A percentile compares a stretch with the other conserved stretches of the same genome.
Evolutionary conservation across 495 filamentous ascomycete genomes (phyloP).

Genomic region (Aspergillus heteromorphus): DNA sequence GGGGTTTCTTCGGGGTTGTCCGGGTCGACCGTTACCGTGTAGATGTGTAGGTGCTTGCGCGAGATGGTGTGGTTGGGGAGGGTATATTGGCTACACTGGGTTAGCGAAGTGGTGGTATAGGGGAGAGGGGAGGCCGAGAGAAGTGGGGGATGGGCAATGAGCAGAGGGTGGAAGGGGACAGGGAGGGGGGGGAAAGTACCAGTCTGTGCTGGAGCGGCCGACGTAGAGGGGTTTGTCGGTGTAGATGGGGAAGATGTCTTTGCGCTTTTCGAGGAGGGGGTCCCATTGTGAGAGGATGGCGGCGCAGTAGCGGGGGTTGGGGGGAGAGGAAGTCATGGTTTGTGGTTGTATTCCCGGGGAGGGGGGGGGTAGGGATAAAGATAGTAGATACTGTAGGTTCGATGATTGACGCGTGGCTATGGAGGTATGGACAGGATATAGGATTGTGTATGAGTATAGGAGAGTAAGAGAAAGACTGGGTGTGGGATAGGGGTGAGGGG

Average conservation of each 20-base stretch:
- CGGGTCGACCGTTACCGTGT: slow-evolving; percentile 49
- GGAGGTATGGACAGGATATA: no score
- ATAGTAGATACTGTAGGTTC: not conserved
- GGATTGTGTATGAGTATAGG: no score
- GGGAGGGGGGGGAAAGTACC: slow-evolving; percentile 14
- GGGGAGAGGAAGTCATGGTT: not conserved
- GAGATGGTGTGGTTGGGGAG: no score
- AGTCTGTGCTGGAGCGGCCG: slow-evolving; percentile 28
- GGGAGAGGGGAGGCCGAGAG: no score
- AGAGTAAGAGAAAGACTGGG: no score
- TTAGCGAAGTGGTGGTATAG: no score
- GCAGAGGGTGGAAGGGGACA: no score
- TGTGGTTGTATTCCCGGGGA: not conserved
- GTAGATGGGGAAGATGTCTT: slow-evolving; percentile 17
- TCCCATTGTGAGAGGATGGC: slow-evolving; percentile 25
- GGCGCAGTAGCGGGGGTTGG: slow-evolving; percentile 8
- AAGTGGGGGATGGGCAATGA: no score
- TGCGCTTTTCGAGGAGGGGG: slow-evolving; percentile 5
- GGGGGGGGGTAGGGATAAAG: not conserved
- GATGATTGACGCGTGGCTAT: no score
- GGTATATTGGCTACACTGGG: slow-evolving; percentile 14
- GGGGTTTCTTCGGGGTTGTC: slow-evolving; percentile 26
- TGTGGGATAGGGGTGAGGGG: no score
- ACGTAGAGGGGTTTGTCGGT: slow-evolving; percentile 31
- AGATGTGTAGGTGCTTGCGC: slow-evolving; percentile 56